Evolutionary conservation across 306 rosid species (phyloP).

Genomic region (Gynostemma pentaphyllum): DNA sequence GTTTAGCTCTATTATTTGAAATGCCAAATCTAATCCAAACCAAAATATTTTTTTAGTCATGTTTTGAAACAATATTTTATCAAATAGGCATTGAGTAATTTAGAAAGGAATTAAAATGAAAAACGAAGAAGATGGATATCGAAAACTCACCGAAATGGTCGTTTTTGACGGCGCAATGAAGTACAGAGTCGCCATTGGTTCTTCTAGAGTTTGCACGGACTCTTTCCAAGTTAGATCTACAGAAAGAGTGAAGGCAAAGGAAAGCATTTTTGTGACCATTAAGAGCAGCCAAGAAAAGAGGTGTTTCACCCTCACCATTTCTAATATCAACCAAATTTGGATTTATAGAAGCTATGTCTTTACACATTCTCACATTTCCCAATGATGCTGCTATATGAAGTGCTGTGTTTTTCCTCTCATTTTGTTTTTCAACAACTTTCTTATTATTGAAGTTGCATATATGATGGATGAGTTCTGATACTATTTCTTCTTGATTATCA

Average conservation of each 20-base stretch:
- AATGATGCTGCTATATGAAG: constrained; percentile 33
- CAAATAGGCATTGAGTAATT: too few relatives aligned
- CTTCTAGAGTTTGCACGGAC: constrained; percentile 18
- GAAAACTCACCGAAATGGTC: constrained; percentile 23
- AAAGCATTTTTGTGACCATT: constrained; percentile 28
- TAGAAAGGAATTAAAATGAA: too few relatives aligned
- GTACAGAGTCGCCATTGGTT: constrained; percentile 29
- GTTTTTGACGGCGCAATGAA: constrained; percentile 34
- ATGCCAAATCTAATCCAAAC: constrained; percentile 52
- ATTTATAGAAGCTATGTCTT: neutral
- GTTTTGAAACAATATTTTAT: too few relatives aligned
- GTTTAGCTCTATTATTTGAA: constrained; percentile 33
- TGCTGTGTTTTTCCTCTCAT: constrained; percentile 26
- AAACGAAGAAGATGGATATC: too few relatives aligned
- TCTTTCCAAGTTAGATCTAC: fast-evolving
- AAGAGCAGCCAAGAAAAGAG: constrained; percentile 37
- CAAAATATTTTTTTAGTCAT: too few relatives aligned
- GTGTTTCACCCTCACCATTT: constrained; percentile 33
- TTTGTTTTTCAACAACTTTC: neutral
- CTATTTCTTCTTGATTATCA: neutral
- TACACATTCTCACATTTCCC: constrained; percentile 21
- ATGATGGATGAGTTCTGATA: neutral
- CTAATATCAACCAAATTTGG: neutral
- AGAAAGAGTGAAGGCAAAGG: constrained; percentile 16
- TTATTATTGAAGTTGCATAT: fast-evolving